These are phyloP conservation scores for Asterochloris erici DNA, from an alignment of 139 green algal species.

Conservation along the genomic window DNA sequence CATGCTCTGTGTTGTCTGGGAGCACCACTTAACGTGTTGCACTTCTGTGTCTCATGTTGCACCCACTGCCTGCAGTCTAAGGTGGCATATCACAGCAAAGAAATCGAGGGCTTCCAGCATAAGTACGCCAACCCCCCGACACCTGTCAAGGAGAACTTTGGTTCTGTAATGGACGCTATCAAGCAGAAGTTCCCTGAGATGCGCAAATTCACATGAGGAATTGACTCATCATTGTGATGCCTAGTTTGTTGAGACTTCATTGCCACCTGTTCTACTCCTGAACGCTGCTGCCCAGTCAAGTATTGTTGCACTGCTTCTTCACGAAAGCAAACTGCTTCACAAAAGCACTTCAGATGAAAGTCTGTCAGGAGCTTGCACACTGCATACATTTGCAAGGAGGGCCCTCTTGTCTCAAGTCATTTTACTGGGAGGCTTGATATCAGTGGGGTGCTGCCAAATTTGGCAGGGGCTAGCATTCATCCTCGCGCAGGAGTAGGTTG, in stretches of 20 bases:
- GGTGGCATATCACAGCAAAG: conserved; percentile 89
- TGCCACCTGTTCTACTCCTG: no score
- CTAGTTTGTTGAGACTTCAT: no score
- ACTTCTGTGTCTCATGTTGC: background rate
- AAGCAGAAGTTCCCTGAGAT: conserved; percentile 40
- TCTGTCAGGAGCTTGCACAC: no score
- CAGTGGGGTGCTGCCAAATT: no score
- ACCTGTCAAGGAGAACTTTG: conserved; percentile 87
- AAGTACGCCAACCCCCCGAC: conserved; percentile 93
- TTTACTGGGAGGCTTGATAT: no score
- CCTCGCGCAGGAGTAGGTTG: conserved; percentile 89
- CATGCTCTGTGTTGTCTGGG: background rate
- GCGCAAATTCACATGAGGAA: conserved; percentile 2
- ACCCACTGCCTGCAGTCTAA: background rate
- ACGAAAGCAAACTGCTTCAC: no score
- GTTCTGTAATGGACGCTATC: conserved; percentile 93
- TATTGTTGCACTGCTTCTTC: no score
- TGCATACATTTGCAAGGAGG: no score
- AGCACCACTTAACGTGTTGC: background rate
- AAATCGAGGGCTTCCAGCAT: conserved; percentile 70
- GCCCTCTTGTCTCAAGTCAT: no score
- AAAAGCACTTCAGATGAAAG: no score
- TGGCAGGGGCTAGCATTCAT: conserved; percentile 45
- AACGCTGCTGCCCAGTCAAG: no score
- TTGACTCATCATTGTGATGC: no score